Percentiles rank a stretch among this genome's conserved stretches.
These are phyloP conservation scores for Setaria italica DNA, from an alignment of 202 grass and related monocot genomes.

Conservation along the genomic window DNA sequence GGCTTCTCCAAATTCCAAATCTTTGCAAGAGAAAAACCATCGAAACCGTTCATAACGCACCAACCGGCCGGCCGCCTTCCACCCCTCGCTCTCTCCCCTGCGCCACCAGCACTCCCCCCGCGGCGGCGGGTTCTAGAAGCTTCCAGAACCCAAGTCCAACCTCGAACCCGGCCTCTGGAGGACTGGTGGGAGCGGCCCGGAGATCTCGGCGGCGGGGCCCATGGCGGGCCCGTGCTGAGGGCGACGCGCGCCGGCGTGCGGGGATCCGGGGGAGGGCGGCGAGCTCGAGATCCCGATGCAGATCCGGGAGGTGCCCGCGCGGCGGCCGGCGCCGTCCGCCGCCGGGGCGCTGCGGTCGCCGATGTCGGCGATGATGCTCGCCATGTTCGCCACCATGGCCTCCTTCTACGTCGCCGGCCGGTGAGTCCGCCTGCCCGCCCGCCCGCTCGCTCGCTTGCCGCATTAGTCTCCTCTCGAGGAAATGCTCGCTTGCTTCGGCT, in stretches of 20 bases:
- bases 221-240: conserved; percentile 43
- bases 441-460: not conserved
- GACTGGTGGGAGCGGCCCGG: not conserved
- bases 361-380: conserved; percentile 80
- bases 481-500: conserved; percentile 27
- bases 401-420: conserved; percentile 96
- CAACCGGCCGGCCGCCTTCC: conserved; percentile 25
- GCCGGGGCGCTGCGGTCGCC: conserved; percentile 61
- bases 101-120: not conserved
- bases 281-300: conserved; percentile 72
- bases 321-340: conserved; percentile 47
- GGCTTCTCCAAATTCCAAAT: conserved; percentile 32
- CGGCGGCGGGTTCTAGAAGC: conserved; percentile 39
- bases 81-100: not conserved
- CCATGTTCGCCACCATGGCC: conserved; percentile 96
- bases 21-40: not conserved
- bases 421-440: conserved; percentile 42
- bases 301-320: conserved; percentile 66
- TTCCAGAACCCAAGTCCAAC: conserved; percentile 16
- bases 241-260: not conserved
- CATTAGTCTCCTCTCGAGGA: conserved; percentile 20
- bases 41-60: conserved; percentile 35
- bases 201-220: conserved; percentile 49
- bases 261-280: conserved; percentile 9
- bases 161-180: not conserved